Conservation (phyloP, 495 filamentous ascomycete species). For the Neurospora sp. region DNA sequence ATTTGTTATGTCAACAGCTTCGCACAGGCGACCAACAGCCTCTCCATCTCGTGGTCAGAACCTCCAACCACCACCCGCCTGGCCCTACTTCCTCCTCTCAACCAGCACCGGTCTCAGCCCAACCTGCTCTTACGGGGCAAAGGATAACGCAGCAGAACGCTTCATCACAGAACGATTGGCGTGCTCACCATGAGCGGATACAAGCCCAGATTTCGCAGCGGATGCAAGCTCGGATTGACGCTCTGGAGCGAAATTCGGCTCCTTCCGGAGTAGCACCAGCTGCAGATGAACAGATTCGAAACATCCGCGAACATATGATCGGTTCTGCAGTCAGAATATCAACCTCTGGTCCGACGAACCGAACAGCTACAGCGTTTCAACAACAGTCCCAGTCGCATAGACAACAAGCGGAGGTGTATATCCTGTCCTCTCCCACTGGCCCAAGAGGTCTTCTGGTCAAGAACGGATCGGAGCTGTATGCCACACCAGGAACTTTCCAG, state of each 20-base stretch:
- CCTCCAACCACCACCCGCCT: slow-evolving; percentile 20
- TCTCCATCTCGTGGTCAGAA: slow-evolving; percentile 56
- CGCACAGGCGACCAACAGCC: slow-evolving; percentile 34
- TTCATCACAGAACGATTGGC: background rate
- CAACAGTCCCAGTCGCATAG: slow-evolving; percentile 11
- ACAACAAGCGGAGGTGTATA: slow-evolving; percentile 40
- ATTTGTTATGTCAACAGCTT: slow-evolving; percentile 24
- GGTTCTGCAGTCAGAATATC: background rate
- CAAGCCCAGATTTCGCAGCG: background rate
- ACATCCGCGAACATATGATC: background rate
- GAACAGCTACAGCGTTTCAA: background rate
- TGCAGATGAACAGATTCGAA: slow-evolving; percentile 1
- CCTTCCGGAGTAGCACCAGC: background rate
- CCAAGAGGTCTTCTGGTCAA: slow-evolving; percentile 49
- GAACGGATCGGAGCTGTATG: slow-evolving; percentile 32
- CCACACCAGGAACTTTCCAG: slow-evolving; percentile 20
- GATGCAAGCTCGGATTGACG: background rate
- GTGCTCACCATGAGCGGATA: background rate
- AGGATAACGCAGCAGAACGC: background rate
- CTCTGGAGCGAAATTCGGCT: background rate
- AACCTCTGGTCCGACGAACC: background rate
- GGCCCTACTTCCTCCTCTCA: background rate
- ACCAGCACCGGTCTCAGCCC: slow-evolving; percentile 9
- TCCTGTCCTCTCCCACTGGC: slow-evolving; percentile 50
- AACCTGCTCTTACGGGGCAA: background rate